phyloP scores from a whole-genome alignment of 2,329 filamentous ascomycete species.

The Fusarium cyanostomum region DNA sequence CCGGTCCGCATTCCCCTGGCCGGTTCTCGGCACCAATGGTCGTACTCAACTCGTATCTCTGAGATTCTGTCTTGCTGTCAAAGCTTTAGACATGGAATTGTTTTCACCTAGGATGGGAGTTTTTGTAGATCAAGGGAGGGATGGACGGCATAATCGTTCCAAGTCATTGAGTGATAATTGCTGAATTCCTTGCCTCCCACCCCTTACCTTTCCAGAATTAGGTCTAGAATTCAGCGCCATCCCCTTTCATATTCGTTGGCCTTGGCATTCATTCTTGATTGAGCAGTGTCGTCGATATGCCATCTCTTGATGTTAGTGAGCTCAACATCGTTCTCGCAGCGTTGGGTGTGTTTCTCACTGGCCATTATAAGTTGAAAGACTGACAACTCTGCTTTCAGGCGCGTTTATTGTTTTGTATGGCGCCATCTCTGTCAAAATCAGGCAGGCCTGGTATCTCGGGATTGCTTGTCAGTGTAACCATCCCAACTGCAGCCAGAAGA shows the following conservation, averaged over 20 bases:
- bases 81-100: background rate
- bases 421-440: constrained; percentile 61
- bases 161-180: background rate
- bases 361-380: constrained; percentile 61
- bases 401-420: constrained; percentile 60
- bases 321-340: constrained; percentile 60
- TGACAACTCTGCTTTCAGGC: constrained; percentile 50
- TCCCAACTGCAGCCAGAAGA: background rate
- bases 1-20: background rate
- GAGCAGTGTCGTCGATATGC: constrained; percentile 13
- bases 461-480: constrained; percentile 62
- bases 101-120: background rate
- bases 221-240: background rate
- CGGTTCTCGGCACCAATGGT: background rate
- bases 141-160: background rate
- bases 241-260: background rate
- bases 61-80: background rate
- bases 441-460: constrained; percentile 62
- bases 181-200: background rate
- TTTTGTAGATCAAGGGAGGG: constrained; percentile 3
- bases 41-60: background rate
- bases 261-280: background rate
- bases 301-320: constrained; percentile 56
- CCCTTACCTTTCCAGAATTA: background rate
- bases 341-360: constrained; percentile 56